A percentile compares a stretch with the other conserved stretches of the same genome.
phyloP scores from a whole-genome alignment of 257 asterid genomes.

The Solanum clarkiae region DNA sequence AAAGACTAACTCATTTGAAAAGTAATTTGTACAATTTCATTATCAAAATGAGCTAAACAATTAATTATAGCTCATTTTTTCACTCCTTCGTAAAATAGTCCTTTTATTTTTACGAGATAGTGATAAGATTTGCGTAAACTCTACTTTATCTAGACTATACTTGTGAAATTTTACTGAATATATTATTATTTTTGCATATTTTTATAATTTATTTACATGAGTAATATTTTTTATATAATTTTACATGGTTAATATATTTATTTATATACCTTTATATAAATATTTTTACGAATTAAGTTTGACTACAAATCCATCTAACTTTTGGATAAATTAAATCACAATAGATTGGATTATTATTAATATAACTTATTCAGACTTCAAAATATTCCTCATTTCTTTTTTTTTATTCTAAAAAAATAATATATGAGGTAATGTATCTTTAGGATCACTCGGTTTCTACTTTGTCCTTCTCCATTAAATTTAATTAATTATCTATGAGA shows the following conservation, averaged over 20 bases:
- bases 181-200: too few relatives aligned
- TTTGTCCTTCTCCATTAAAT: neutral
- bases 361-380: neutral
- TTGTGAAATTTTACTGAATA: too few relatives aligned
- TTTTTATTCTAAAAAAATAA: neutral
- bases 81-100: too few relatives aligned
- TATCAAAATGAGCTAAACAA: neutral
- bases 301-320: too few relatives aligned
- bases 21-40: neutral
- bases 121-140: too few relatives aligned
- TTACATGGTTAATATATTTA: neutral
- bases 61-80: neutral
- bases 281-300: too few relatives aligned
- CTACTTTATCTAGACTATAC: too few relatives aligned
- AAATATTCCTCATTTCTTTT: neutral
- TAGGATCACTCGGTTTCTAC: neutral
- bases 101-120: too few relatives aligned
- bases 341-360: neutral
- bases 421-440: neutral
- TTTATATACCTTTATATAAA: neutral
- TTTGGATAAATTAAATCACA: neutral
- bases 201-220: neutral
- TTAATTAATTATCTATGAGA: neutral
- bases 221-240: too few relatives aligned
- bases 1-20: neutral